phyloP scores from a whole-genome alignment of 768 basidiomycete species.

The Aureoboletus auriporus region DNA sequence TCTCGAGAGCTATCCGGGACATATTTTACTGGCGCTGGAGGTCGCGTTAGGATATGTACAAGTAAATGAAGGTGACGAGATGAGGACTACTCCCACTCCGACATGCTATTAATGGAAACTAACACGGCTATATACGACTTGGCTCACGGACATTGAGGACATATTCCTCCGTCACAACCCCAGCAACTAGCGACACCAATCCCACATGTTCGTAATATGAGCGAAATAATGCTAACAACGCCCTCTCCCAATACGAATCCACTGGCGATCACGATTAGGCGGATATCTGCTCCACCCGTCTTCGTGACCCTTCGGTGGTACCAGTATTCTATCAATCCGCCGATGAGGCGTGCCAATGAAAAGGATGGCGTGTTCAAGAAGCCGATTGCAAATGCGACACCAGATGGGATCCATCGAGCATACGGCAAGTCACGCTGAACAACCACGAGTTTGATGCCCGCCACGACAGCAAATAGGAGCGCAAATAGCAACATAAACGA shows the following conservation, averaged over 20 bases:
- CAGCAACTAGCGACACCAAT: conserved; percentile 77
- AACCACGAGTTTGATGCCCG: conserved; percentile 63
- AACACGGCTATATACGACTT: background rate
- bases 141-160: conserved; percentile 61
- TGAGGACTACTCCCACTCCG: background rate
- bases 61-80: conserved; percentile 1
- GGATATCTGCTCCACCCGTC: conserved; percentile 54
- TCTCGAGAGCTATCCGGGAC: conserved; percentile 68
- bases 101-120: conserved; percentile 8
- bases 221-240: conserved; percentile 75
- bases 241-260: conserved; percentile 97
- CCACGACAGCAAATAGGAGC: conserved; percentile 60
- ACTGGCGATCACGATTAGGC: conserved; percentile 83
- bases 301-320: conserved; percentile 54
- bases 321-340: conserved; percentile 75
- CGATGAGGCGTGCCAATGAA: conserved; percentile 85
- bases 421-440: conserved; percentile 45
- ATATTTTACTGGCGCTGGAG: conserved; percentile 31
- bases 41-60: background rate
- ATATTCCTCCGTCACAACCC: conserved; percentile 78
- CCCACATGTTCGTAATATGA: conserved; percentile 71
- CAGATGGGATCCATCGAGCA: conserved; percentile 84
- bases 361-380: conserved; percentile 96
- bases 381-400: conserved; percentile 92
- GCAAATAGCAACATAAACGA: conserved; percentile 81